These are phyloP conservation scores for Flaveria ramosissima DNA, from an alignment of 129 eudicot species.

Conservation along the genomic window DNA sequence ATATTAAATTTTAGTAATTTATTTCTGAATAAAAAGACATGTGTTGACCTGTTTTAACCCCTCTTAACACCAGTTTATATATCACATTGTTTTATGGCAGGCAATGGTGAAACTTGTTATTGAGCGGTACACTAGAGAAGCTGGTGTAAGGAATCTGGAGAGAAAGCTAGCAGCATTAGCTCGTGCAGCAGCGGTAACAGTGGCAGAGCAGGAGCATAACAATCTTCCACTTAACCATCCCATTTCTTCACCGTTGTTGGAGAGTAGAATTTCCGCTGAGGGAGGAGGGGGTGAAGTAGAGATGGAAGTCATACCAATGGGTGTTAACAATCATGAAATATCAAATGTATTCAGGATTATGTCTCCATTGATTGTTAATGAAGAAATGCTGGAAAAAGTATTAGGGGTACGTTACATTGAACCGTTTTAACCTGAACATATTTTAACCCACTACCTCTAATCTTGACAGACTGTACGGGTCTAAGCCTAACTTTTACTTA, in stretches of 20 bases:
- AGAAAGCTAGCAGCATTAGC: slow-evolving; percentile 89
- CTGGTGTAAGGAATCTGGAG: slow-evolving; percentile 92
- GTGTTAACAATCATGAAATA: slow-evolving; percentile 64
- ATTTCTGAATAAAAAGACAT: neutral
- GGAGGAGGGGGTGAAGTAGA: slow-evolving; percentile 70
- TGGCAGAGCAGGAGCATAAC: slow-evolving; percentile 77
- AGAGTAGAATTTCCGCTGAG: slow-evolving; percentile 58
- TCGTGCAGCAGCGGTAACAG: slow-evolving; percentile 94
- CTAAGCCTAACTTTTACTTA: slow-evolving; percentile 4
- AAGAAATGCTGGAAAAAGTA: slow-evolving; percentile 81
- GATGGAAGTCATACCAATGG: slow-evolving; percentile 93
- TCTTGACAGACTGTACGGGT: slow-evolving; percentile 5
- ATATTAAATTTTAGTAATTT: neutral
- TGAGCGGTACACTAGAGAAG: slow-evolving; percentile 89
- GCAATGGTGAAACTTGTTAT: slow-evolving; percentile 80
- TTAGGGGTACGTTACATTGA: slow-evolving; percentile 65
- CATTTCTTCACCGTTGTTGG: slow-evolving; percentile 73
- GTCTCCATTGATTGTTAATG: slow-evolving; percentile 81
- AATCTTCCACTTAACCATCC: slow-evolving; percentile 61
- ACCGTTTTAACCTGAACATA: neutral
- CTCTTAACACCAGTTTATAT: neutral
- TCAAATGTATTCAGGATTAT: slow-evolving; percentile 57
- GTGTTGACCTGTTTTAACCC: slow-evolving; percentile 17
- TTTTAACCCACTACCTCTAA: slow-evolving; percentile 1
- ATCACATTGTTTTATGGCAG: slow-evolving; percentile 39